Evolutionary conservation across 139 green algal species (phyloP), one percentile per base, ranked within the genome.

Genomic region (Pedinophyceae sp.): DNA sequence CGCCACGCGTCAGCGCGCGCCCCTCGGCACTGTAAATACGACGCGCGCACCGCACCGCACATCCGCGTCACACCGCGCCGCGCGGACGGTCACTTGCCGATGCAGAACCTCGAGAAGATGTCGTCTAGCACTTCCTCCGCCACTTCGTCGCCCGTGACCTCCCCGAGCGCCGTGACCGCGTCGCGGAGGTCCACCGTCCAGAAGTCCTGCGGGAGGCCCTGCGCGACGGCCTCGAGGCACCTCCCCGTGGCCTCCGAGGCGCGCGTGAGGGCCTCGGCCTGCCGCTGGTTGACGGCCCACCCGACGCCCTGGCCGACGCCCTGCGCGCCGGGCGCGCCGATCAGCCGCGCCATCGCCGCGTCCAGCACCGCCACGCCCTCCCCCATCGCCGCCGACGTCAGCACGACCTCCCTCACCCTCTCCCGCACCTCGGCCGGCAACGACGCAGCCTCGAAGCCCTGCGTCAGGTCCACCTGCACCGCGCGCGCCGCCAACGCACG

Each of bases 101-200:
- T 91, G 59, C 82, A 92, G 58, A 92, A 92, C 17, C 60, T 57
- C 26, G 30, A 67, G 56, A 97, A 97, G 1, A 97, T 79, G 10
- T 27, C 68, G 49, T 90, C 81, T 30, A 97, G 68, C 30, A 97
- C 79, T 52, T 93, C 73, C 64, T 93, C 84, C 2, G 68, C 75
- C n/a, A 74, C 59, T 19, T 87, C 80, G 22, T 93, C 78, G 0
- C 88, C 88, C 41, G 60, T 90, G 22, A 96, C 78, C 56, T 93
- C 78, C 1, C 88, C 89, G 53, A 97, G 70, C 15, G 85, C 84
- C 38, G 90, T n/a, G 41, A 86, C 50, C 3, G 85, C 85, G 0
- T 59, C 69, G 1, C 88, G 69, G 58, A 97, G 54, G 63, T 97
- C 89, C 18, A 97, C 86, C 0, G 89, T 94, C 87, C 89, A 97